A percentile compares a stretch with the other conserved stretches of the same genome.
Evolutionary conservation across 768 basidiomycete species (phyloP).

Genomic region (Mrakia gelida): DNA sequence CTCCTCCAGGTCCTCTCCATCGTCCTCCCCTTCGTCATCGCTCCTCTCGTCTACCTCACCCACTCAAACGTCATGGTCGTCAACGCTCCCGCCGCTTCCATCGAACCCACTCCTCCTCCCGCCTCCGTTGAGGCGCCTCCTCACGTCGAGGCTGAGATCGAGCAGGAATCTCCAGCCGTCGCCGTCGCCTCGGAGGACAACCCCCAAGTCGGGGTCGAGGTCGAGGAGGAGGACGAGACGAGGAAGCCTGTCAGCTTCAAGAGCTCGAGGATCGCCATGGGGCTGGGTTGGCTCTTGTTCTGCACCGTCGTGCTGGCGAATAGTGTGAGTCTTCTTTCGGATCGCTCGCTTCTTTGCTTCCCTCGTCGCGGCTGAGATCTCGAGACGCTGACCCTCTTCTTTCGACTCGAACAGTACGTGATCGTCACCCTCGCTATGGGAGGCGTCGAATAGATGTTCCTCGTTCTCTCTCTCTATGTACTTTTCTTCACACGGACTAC

Average conservation of each 20-base stretch:
- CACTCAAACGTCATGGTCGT: conserved; percentile 63
- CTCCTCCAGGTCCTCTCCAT: conserved; percentile 63
- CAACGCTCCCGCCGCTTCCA: conserved; percentile 33
- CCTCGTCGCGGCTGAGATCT: not conserved
- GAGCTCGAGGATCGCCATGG: not conserved
- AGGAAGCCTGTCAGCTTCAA: not conserved
- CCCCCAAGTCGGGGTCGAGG: not conserved
- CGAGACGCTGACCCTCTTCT: not conserved
- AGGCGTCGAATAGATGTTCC: not conserved
- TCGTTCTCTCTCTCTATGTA: not conserved
- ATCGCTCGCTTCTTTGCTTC: not conserved
- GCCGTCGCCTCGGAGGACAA: not conserved
- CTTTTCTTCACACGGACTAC: not conserved
- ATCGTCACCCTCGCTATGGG: not conserved
- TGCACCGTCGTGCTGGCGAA: not conserved
- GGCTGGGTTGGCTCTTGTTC: not conserved
- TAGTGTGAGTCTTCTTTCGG: not conserved
- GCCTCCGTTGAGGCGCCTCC: not conserved
- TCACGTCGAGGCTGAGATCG: not conserved
- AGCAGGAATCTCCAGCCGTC: too few relatives aligned
- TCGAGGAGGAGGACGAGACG: not conserved
- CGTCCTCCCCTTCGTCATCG: conserved; percentile 77
- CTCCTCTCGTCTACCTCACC: conserved; percentile 74
- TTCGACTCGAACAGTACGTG: not conserved
- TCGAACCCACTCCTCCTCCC: not conserved